Base-by-base conservation (phyloP, 2,329 filamentous ascomycete genomes). In the Plenodomus biglobosus region DNA sequence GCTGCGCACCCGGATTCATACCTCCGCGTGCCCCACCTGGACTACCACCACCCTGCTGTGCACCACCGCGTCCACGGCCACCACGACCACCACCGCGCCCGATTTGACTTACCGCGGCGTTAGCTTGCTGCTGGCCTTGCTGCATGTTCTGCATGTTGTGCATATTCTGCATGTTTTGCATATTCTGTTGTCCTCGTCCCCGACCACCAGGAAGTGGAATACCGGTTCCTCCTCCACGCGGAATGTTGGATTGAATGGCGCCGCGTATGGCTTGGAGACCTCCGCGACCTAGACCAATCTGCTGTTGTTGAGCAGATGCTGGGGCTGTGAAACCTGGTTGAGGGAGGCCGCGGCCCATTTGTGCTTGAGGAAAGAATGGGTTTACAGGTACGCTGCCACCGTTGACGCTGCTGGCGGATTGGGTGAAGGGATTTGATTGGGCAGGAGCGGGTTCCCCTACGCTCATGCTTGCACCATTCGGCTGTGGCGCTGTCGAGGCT, bases 1-100 rank as follows among this genome's bases (percentile, higher is more conserved):
- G 59, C 40, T 48, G 50, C 1, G 72, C 73, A 16, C 56, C 60
- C 1, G 71, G 64, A 37, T 73, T 75, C 52, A 75, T 55, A 3
- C 56, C 59, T 4, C 56, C 54, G 1, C 62, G 56, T 0, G 46
- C 42, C 7, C 27, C 27, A 8, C 27, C 13, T 0, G 64, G 61
- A 13, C 58, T 62, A 2, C 40, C 42, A 17, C 55, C 56, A 3
- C 55, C 58, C 17, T 58, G 53, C 17, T 38, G 35, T 21, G 44
- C 44, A 13, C 43, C 32, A 1, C 60, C 48, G 8, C 55, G 50
- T 8, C 61, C 53, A 8, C 64, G 53, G n/a, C 56, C 58, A 16
- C 68, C 61, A 32, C 66, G 53, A 5, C 57, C 47, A 8, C 63
- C 65, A 21, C 65, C 67, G 34, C 68, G 65, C 10, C 61, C 64